phyloP scores from a whole-genome alignment of 441 rosid genomes.

The Theobroma grandiflorum region DNA sequence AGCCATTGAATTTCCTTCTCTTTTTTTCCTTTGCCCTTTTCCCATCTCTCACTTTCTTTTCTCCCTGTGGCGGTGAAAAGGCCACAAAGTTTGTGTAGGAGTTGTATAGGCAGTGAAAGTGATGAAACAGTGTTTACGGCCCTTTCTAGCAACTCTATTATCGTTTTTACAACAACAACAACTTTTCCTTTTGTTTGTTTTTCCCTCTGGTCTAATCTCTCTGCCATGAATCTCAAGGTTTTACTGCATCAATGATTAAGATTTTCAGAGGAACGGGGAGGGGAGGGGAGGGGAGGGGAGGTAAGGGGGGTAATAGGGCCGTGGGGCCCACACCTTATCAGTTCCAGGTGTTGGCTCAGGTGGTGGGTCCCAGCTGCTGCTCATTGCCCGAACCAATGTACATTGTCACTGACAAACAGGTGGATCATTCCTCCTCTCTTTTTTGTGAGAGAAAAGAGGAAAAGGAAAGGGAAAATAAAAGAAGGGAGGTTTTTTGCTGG shows the following conservation, averaged over 20 bases:
- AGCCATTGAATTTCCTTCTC: conserved; percentile 17
- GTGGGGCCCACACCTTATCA: conserved; percentile 58
- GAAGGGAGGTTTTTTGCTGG: conserved; percentile 29
- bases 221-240: conserved; percentile 46
- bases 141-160: not conserved
- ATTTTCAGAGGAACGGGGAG: conserved; percentile 18
- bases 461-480: not conserved
- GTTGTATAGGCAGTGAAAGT: conserved; percentile 18
- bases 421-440: conserved; percentile 62
- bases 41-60: not conserved
- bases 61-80: conserved; percentile 2
- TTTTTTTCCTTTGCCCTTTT: not conserved
- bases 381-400: conserved; percentile 65
- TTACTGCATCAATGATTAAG: conserved; percentile 60
- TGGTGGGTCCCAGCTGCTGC: conserved; percentile 62
- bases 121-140: conserved; percentile 46
- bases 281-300: not conserved
- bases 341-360: conserved; percentile 76
- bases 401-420: conserved; percentile 80
- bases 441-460: not conserved
- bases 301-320: not conserved
- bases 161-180: not conserved
- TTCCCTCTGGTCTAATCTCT: conserved; percentile 3
- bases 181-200: not conserved
- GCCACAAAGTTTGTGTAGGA: conserved; percentile 33